Evolutionary conservation across 768 basidiomycete genomes (phyloP), one percentile per base, ranked within the genome.

Genomic region (Glaciozyma martinii): DNA sequence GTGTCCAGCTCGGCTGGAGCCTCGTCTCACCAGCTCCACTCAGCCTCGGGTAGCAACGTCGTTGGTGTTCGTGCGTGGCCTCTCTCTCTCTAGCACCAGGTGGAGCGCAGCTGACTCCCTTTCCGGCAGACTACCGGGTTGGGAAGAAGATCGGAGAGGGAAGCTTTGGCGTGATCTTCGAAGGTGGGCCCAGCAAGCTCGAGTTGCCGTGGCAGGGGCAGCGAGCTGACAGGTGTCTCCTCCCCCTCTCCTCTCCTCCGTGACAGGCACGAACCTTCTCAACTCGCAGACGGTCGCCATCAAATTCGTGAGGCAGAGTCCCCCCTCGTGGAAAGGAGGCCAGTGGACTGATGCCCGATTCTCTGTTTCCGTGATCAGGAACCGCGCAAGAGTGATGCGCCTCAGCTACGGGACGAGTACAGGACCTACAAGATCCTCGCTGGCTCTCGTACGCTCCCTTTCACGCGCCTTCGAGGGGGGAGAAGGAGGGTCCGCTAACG

Each of bases 261-360:
- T 50, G 12, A 56, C 74, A 97, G 94, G 94, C 32, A 94, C 92
- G 12, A 99, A 99, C 76, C 81, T 99, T 40, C 85, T 98, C 79
- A 99, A 99, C 81, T 91, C 89, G 5, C 92, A 94, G 80, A 93
- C 92, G 15, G 94, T 98, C 66, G 95, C 95, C 69, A 98, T 99
- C 85, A 99, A 99, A 82, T 99, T 99, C 84, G 95, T 98, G 75
- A 79, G 93, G 85, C 46, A n/a, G 29, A 25, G 19, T 27, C 9
- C 29, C 25, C 56, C 42, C 32, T 62, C 1, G 19, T 33, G 47
- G 32, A 33, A 29, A 13, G 27, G 19, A 7, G 57, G 29, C 43
- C n/a, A 13, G 25, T 15, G 5, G 18, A 43, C 29, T 59, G 46
- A 47, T 12, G 43, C 58, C 15, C 32, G 27, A 12, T 25, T 9